Evolutionary conservation across 495 filamentous ascomycete species (phyloP), one percentile per base, ranked within the genome.

Genomic region (Penicillium maclennaniae): DNA sequence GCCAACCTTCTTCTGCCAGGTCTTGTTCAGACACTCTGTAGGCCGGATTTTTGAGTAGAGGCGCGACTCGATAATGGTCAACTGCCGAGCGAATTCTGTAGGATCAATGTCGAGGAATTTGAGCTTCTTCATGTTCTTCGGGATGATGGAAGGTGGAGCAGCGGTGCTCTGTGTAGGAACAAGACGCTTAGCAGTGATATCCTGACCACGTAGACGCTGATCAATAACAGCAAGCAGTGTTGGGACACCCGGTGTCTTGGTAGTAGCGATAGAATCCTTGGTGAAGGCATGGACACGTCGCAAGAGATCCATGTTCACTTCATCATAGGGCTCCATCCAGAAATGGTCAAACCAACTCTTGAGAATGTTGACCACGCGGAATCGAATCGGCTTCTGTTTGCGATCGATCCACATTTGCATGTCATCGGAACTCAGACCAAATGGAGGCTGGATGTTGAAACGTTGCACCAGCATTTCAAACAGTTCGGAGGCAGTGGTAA

Each of bases 81-180:
- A 75, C 69, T 98, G 93, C 28, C 93, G 84, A 20, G 92, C 93
- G 72, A 98, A 97, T 69, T 98, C 93, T 2, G 87, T 88, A 12
- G 89, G 85, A 63, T 98, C 93, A 51, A 98, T 97, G 65, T 98
- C 95, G 45, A 97, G 79, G 73, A 98, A 97, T 70, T 97, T 98
- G 55, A 98, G 83, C 68, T 96, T 97, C 84, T 93, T 97, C 90
- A 97, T 96, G 69, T 96, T 96, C 82, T 96, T 97, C 0, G 93
- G 93, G 63, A 97, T 83, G 59, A 97, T 97, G 10, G 93, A 91
- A 42, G 87, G 74, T 8, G 93, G 93, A 1, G 87, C 82, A 26
- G 88, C 82, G 49, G 80, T 82, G 63, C 81, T 89, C 58, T 92
- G 79, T 7, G 91, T 97, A 31, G 88, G 86, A 37, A 97, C 86